These are phyloP conservation scores for Cordyceps fumosorosea DNA, from an alignment of 2,329 filamentous ascomycete genomes.

Conservation along the genomic window DNA sequence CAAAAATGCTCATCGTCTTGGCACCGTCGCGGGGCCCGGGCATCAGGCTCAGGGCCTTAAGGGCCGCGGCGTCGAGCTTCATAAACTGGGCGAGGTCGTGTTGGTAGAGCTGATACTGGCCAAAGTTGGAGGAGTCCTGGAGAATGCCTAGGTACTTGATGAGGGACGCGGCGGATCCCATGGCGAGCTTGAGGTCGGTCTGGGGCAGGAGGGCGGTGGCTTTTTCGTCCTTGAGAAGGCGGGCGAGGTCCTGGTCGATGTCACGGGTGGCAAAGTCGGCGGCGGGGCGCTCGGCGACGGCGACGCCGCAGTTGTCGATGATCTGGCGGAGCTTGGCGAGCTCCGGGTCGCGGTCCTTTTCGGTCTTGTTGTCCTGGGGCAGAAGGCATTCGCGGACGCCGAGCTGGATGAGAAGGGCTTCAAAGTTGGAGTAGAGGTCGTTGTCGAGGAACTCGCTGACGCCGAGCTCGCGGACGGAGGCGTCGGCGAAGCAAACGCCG, in stretches of 20 bases:
- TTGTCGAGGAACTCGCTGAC: conserved; percentile 99
- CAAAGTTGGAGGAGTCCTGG: conserved; percentile 89
- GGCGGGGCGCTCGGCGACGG: conserved; percentile 70
- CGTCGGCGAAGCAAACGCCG: conserved; percentile 96
- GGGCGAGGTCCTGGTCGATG: conserved; percentile 88
- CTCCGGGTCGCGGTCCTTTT: conserved; percentile 85
- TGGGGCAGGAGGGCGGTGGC: conserved; percentile 73
- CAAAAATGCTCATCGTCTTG: conserved; percentile 97
- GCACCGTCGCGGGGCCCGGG: conserved; percentile 87
- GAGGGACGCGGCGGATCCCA: conserved; percentile 87
- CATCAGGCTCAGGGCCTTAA: conserved; percentile 95
- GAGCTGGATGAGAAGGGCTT: conserved; percentile 90
- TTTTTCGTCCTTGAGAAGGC: conserved; percentile 80
- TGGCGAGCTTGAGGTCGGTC: conserved; percentile 88
- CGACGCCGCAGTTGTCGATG: conserved; percentile 85
- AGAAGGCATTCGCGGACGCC: conserved; percentile 91
- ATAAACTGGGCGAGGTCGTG: conserved; percentile 96
- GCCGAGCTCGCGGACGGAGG: conserved; percentile 88
- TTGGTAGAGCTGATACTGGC: conserved; percentile 94
- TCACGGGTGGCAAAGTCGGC: conserved; percentile 82
- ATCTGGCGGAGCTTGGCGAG: conserved; percentile 81
- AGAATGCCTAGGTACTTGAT: conserved; percentile 92
- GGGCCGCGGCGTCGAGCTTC: conserved; percentile 91
- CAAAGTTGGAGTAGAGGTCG: conserved; percentile 95
- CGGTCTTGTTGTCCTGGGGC: conserved; percentile 66